Conservation (phyloP, 495 filamentous ascomycete species). For the Lasiosphaeria hispida region DNA sequence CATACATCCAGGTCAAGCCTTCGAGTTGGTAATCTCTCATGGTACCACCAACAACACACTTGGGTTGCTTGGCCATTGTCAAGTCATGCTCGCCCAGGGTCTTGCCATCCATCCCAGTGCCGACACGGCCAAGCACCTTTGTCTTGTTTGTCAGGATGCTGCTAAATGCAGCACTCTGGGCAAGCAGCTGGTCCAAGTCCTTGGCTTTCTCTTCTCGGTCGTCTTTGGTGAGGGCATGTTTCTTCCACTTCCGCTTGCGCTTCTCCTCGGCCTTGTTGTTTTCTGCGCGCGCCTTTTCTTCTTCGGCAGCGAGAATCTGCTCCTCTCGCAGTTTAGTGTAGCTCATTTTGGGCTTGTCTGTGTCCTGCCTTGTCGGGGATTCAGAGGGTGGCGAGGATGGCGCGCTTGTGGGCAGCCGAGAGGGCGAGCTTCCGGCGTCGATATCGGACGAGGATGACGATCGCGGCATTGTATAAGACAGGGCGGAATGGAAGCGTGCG, state of each 20-base stretch:
- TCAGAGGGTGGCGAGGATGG: conserved; percentile 43
- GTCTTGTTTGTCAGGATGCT: conserved; percentile 56
- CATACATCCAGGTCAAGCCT: conserved; percentile 92
- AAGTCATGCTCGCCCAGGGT: conserved; percentile 73
- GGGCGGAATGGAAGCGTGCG: not conserved
- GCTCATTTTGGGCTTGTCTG: conserved; percentile 34
- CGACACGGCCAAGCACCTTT: conserved; percentile 52
- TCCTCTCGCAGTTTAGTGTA: conserved; percentile 37
- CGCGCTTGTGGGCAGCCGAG: conserved; percentile 38
- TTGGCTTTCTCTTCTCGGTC: conserved; percentile 53
- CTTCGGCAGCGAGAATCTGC: conserved; percentile 51
- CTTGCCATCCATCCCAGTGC: conserved; percentile 51
- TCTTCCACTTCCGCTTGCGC: conserved; percentile 47
- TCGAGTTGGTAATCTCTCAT: conserved; percentile 96
- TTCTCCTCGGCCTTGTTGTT: conserved; percentile 51
- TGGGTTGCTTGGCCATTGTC: conserved; percentile 78
- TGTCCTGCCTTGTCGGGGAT: conserved; percentile 10
- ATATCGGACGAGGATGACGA: conserved; percentile 31
- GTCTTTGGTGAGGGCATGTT: conserved; percentile 46
- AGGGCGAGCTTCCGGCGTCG: conserved; percentile 29
- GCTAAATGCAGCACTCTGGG: conserved; percentile 47
- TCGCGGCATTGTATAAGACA: conserved; percentile 21
- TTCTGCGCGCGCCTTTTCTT: conserved; percentile 45
- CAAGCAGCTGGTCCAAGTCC: conserved; percentile 50
- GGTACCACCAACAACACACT: conserved; percentile 76